A percentile compares a stretch with the other conserved stretches of the same genome.
These are phyloP conservation scores for Tolypocladium guangdongense DNA, from an alignment of 2,329 filamentous ascomycete species.

Conservation along the genomic window DNA sequence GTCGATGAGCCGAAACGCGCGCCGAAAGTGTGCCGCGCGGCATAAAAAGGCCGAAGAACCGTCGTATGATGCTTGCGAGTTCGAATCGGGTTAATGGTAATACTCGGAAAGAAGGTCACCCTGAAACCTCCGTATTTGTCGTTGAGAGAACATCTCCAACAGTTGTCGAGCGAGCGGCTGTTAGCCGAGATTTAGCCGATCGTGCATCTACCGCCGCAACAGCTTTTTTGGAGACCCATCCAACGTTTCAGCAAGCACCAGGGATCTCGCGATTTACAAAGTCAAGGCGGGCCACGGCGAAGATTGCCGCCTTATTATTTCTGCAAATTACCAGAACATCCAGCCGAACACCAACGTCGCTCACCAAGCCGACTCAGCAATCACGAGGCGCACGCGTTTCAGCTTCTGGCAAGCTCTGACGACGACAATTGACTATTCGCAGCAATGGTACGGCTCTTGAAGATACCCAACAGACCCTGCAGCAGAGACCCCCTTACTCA, in stretches of 20 bases:
- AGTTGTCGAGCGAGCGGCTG: too few relatives aligned
- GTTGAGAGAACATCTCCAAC: not conserved
- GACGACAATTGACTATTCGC: not conserved
- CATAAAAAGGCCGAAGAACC: not conserved
- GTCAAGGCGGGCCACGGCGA: not conserved
- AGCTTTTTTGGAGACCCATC: not conserved
- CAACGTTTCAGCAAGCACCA: not conserved
- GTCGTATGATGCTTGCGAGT: too few relatives aligned
- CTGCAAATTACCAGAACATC: too few relatives aligned
- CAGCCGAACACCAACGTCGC: not conserved
- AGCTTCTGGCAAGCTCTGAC: not conserved
- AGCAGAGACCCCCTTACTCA: not conserved
- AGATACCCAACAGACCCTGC: not conserved
- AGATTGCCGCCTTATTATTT: not conserved
- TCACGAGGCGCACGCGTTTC: not conserved
- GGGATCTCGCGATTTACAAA: not conserved
- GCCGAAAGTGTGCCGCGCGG: not conserved
- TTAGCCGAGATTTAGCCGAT: not conserved
- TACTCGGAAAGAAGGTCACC: not conserved
- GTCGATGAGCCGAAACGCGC: not conserved
- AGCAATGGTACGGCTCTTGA: slow-evolving; percentile 12
- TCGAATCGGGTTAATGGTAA: not conserved
- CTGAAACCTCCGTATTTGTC: not conserved
- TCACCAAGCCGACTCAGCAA: not conserved
- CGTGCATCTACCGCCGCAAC: not conserved